These are phyloP conservation scores for Phytopythium vexans DNA, from an alignment of 352 stramenopile genomes.

Conservation along the genomic window DNA sequence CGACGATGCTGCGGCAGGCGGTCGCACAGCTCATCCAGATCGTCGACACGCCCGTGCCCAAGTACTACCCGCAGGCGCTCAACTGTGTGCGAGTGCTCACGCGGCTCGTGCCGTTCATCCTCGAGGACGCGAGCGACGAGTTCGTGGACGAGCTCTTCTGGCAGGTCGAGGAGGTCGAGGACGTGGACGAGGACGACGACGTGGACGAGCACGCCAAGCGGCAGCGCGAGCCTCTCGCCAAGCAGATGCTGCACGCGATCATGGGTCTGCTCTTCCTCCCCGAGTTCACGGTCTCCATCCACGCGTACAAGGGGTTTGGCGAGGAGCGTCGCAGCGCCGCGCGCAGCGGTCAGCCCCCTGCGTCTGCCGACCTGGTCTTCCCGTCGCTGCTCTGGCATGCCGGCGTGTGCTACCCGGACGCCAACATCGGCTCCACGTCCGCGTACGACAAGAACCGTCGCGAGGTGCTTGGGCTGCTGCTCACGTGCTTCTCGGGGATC, in stretches of 20 bases:
- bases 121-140: slow-evolving; percentile 75
- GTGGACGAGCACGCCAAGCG: slow-evolving; percentile 15
- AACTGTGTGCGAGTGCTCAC: slow-evolving; percentile 86
- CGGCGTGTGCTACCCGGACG: slow-evolving; percentile 78
- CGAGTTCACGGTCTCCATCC: slow-evolving; percentile 84
- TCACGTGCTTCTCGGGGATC: slow-evolving; percentile 95
- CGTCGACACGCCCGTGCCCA: slow-evolving; percentile 83
- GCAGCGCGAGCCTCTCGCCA: slow-evolving; percentile 44
- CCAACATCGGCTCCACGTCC: slow-evolving; percentile 59
- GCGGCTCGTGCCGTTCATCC: slow-evolving; percentile 80
- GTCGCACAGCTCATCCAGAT: slow-evolving; percentile 85
- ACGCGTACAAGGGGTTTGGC: slow-evolving; percentile 78
- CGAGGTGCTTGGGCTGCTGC: slow-evolving; percentile 93
- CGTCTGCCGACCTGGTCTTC: slow-evolving; percentile 48
- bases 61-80: slow-evolving; percentile 85
- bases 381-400: slow-evolving; percentile 78
- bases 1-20: slow-evolving; percentile 78
- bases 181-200: slow-evolving; percentile 35
- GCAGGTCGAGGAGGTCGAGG: slow-evolving; percentile 33
- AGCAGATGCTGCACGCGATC: slow-evolving; percentile 80
- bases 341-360: slow-evolving; percentile 38
- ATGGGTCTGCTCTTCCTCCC: slow-evolving; percentile 85
- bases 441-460: slow-evolving; percentile 93
- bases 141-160: slow-evolving; percentile 86
- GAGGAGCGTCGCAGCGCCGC: slow-evolving; percentile 69